Conservation (phyloP, 2,329 filamentous ascomycete species). For the Claviceps spartinae region DNA sequence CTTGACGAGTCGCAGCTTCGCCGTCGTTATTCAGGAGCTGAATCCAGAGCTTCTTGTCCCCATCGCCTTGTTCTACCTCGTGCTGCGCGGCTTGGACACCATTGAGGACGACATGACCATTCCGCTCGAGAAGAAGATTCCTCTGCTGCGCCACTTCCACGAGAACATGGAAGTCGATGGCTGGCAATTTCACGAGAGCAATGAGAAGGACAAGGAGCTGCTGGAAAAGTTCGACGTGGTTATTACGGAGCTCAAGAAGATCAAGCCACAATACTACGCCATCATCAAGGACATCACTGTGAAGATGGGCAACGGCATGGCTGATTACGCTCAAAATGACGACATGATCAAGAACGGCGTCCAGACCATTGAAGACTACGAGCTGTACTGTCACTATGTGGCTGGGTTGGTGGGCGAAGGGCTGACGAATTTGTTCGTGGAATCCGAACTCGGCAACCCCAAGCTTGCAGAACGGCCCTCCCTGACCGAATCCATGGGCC, state of each 20-base stretch:
- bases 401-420: slow-evolving; percentile 97
- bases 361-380: slow-evolving; percentile 75
- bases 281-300: slow-evolving; percentile 88
- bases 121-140: slow-evolving; percentile 66
- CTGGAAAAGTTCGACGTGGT: slow-evolving; percentile 86
- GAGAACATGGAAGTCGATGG: slow-evolving; percentile 66
- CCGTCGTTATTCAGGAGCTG: slow-evolving; percentile 85
- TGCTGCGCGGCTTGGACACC: slow-evolving; percentile 87
- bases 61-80: slow-evolving; percentile 82
- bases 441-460: slow-evolving; percentile 74
- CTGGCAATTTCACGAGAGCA: slow-evolving; percentile 79
- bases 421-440: slow-evolving; percentile 77
- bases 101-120: slow-evolving; percentile 98
- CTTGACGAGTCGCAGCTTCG: slow-evolving; percentile 84
- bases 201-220: slow-evolving; percentile 89
- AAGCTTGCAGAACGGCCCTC: slow-evolving; percentile 64
- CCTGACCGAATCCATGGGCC: slow-evolving; percentile 89
- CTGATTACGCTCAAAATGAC: slow-evolving; percentile 78
- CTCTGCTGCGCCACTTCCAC: slow-evolving; percentile 72
- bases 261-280: slow-evolving; percentile 69
- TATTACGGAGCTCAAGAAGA: slow-evolving; percentile 71
- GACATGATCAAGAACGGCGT: slow-evolving; percentile 71
- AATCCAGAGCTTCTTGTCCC: slow-evolving; percentile 88
- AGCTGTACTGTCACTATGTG: slow-evolving; percentile 95
- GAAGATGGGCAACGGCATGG: slow-evolving; percentile 98